These are phyloP conservation scores for Neofusicoccum cordaticola DNA, from an alignment of 2,329 filamentous ascomycete genomes.

Conservation along the genomic window DNA sequence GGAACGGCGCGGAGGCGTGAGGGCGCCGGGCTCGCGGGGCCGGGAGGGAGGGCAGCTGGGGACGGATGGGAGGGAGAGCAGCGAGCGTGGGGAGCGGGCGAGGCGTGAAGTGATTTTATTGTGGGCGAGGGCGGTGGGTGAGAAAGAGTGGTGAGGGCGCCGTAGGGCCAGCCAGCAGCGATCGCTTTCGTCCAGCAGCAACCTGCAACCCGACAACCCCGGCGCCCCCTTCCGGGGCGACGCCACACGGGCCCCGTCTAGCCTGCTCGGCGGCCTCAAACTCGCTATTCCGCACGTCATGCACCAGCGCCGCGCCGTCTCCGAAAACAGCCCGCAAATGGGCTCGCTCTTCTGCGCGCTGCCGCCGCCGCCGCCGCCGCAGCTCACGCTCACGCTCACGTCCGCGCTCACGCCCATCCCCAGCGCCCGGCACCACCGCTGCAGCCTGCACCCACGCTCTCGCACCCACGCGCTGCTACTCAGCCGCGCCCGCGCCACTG, in stretches of 20 bases:
- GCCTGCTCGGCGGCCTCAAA: not conserved
- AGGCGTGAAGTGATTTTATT: conserved; percentile 4
- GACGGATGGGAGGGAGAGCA: conserved; percentile 2
- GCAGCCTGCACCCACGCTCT: not conserved
- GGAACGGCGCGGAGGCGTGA: conserved; percentile 7
- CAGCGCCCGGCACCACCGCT: not conserved
- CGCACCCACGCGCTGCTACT: not conserved
- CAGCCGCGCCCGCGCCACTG: not conserved
- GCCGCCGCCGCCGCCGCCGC: not conserved
- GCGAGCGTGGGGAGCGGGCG: conserved; percentile 13
- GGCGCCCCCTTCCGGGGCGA: not conserved
- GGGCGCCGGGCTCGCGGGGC: conserved; percentile 3
- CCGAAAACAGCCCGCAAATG: not conserved
- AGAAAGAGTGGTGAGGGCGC: not conserved
- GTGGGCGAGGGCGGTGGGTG: not conserved
- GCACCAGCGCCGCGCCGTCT: not conserved
- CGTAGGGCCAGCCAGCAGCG: conserved; percentile 1
- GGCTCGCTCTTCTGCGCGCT: not conserved
- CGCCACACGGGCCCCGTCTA: conserved; percentile 3
- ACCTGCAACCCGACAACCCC: not conserved
- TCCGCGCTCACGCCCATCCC: not conserved
- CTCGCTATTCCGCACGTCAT: conserved; percentile 1
- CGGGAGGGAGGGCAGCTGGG: not conserved
- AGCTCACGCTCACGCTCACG: not conserved
- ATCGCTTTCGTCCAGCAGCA: not conserved